Evolutionary conservation across 2,329 filamentous ascomycete genomes (phyloP), one percentile per base, ranked within the genome.

Genomic region (Thelonectria blattea): DNA sequence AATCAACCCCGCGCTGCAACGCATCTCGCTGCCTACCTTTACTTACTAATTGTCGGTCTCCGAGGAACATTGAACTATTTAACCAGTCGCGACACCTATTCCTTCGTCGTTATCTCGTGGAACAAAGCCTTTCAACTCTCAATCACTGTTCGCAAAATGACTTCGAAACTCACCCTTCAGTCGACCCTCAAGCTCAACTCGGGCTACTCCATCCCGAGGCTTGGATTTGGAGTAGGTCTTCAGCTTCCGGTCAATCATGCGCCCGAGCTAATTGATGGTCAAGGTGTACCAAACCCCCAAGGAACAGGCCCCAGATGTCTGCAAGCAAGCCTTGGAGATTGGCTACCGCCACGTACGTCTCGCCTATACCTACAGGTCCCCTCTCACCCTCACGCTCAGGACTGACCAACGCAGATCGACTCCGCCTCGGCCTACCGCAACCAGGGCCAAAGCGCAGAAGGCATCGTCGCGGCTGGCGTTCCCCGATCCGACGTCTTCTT

Each of bases 111-210:
- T 10, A 30, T 30, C 8, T 7, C 27, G 27, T 9, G 27, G 27
- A 30, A 30, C 8, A 30, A 30, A 6, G 5, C 27, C 27, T 30
- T 30, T 30, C 27, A 30, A 30, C 27, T 24, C 22, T 30, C 27
- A 37, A 14, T 37, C 34, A 37, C 6, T 53, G 63, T 48, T n/a
- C 65, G 52, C 56, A 80, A 65, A 50, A 85, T 85, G 83, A 72
- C 82, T 3, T 68, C 79, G 32, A 73, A 73, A 52, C 75, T 84
- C 58, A 79, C 66, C 11, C 72, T 85, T 59, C 71, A 78, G 47
- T 84, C 82, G 7, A 79, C 77, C 15, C 65, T 80, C 68, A 85
- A 83, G 76, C 78, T 86, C 58, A 82, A 80, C 68, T 86, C 81
- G 70, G 84, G 84, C 66, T 77, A 83, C 62, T 78, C 82, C 53